These are phyloP conservation scores for Calophaca sinica DNA, from an alignment of 306 rosid species.

Conservation along the genomic window DNA sequence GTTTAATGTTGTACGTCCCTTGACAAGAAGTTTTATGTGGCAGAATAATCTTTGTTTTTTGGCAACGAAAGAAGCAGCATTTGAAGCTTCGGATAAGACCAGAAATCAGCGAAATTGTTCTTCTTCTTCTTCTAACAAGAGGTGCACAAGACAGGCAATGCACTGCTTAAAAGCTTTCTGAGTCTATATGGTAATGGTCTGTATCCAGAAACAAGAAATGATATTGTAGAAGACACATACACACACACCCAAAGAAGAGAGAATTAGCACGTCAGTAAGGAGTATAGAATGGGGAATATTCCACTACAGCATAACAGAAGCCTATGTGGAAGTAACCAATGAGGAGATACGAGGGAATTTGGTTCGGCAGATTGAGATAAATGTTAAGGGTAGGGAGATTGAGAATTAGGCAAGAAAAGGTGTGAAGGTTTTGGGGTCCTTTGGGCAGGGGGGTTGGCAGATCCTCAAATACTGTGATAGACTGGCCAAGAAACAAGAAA, in stretches of 20 bases:
- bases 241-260: not conserved
- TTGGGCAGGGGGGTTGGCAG: not conserved
- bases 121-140: not conserved
- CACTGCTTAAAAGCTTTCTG: not conserved
- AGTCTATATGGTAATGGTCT: not conserved
- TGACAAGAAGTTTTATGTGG: slow-evolving; percentile 13
- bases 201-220: not conserved
- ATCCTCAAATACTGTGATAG: slow-evolving; percentile 5
- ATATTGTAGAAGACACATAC: not conserved
- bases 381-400: too few species aligned
- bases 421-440: not conserved
- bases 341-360: not conserved
- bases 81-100: too few species aligned
- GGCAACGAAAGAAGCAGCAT: not conserved
- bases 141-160: not conserved
- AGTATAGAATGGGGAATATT: not conserved
- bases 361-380: too few species aligned
- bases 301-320: slow-evolving; percentile 1
- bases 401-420: too few species aligned
- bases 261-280: not conserved
- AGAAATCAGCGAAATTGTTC: too few species aligned
- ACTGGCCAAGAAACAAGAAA: not conserved
- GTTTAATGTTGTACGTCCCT: not conserved
- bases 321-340: not conserved
- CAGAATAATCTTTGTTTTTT: not conserved